Percentiles rank a stretch among this genome's conserved stretches.
phyloP scores from a whole-genome alignment of 257 asterid species.

The Nicotiana sylvestris region DNA sequence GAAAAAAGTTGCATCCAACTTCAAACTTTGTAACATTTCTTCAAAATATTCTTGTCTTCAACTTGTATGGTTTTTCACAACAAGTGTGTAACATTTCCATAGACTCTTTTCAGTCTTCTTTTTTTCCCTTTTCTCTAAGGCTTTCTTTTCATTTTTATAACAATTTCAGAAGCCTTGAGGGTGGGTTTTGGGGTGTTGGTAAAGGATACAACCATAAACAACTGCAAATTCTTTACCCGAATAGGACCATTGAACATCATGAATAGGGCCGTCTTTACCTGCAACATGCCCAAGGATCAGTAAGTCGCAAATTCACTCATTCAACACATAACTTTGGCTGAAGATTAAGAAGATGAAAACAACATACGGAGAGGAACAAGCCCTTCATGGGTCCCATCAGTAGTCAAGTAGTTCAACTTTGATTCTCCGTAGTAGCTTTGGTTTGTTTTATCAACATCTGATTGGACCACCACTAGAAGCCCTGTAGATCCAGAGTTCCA shows the following conservation, averaged over 20 bases:
- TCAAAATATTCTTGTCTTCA: neutral
- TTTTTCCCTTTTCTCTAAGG: neutral
- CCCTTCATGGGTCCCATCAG: constrained; percentile 92
- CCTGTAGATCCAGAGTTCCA: constrained; percentile 91
- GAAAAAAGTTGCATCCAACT: neutral
- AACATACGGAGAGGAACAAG: constrained; percentile 82
- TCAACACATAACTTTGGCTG: constrained; percentile 3
- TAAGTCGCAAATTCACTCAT: constrained; percentile 12
- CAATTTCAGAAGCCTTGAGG: neutral
- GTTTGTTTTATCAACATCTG: constrained; percentile 98
- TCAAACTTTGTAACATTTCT: neutral
- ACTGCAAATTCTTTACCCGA: constrained; percentile 95
- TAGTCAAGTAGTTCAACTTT: constrained; percentile 85
- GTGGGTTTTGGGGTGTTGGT: neutral
- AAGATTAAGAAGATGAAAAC: neutral
- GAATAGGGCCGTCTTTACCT: constrained; percentile 99
- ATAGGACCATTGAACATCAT: constrained; percentile 93
- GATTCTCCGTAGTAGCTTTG: constrained; percentile 99
- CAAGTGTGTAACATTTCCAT: neutral
- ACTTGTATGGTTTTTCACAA: neutral
- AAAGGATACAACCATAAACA: constrained; percentile 98
- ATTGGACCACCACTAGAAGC: constrained; percentile 77
- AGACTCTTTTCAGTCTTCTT: neutral
- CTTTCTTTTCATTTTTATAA: neutral
- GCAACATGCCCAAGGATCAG: constrained; percentile 25